Evolutionary conservation across 805 yeast species (phyloP).

Genomic region (Hanseniaspora hatyaiensis): DNA sequence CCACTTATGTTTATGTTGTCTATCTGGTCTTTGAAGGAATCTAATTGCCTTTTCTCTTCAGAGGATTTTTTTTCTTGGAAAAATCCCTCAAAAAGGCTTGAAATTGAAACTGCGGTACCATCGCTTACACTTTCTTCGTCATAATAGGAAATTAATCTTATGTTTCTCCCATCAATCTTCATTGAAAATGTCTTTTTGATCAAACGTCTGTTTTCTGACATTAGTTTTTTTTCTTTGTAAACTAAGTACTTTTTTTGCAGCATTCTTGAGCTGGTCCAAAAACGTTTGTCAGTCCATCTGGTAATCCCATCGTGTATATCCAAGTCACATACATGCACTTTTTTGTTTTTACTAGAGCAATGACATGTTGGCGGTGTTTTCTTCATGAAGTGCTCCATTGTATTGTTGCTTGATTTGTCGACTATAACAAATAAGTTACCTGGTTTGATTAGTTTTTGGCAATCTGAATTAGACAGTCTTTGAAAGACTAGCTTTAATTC

Average conservation of each 20-base stretch:
- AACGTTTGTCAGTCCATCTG: conserved; percentile 93
- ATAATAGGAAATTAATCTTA: conserved; percentile 15
- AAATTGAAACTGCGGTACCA: background rate
- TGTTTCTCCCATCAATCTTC: conserved; percentile 9
- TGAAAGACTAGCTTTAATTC: conserved; percentile 52
- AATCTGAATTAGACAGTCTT: conserved; percentile 28
- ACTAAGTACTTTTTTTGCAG: conserved; percentile 65
- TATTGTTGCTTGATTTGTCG: background rate
- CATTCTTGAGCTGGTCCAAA: conserved; percentile 88
- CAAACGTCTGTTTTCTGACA: conserved; percentile 28
- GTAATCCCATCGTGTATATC: conserved; percentile 37
- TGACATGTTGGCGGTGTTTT: conserved; percentile 52
- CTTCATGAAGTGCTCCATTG: background rate
- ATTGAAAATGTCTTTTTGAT: conserved; percentile 15
- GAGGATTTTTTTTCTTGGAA: background rate
- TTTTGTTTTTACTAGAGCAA: conserved; percentile 68
- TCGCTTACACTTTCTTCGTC: background rate
- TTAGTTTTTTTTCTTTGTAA: conserved; percentile 48
- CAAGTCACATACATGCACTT: conserved; percentile 2
- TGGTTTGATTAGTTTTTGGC: background rate
- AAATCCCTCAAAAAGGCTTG: background rate
- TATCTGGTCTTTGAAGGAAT: conserved; percentile 8
- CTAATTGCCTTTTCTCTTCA: conserved; percentile 5
- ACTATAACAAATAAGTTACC: conserved; percentile 8
- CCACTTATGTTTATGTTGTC: conserved; percentile 11